Percentiles rank a stretch among this genome's conserved stretches.
phyloP scores from a whole-genome alignment of 495 filamentous ascomycete genomes.

The Parathielavia appendiculata region DNA sequence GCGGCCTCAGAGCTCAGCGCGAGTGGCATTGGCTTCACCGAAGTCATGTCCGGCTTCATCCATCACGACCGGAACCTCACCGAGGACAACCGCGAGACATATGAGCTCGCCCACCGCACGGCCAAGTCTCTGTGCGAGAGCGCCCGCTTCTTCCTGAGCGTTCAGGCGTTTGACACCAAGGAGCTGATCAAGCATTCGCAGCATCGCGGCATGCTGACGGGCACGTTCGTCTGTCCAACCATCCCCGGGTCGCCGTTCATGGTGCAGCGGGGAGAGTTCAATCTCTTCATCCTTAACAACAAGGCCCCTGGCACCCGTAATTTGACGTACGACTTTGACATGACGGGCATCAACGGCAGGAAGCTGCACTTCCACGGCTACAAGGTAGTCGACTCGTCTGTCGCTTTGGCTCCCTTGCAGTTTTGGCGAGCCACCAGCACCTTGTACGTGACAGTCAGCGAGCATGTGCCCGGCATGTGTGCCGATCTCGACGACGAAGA shows the following conservation, averaged over 20 bases:
- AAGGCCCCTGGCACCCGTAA: constrained; percentile 53
- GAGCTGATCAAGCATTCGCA: constrained; percentile 41
- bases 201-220: constrained; percentile 53
- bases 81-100: constrained; percentile 45
- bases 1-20: constrained; percentile 40
- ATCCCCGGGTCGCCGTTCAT: constrained; percentile 55
- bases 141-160: constrained; percentile 57
- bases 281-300: constrained; percentile 51
- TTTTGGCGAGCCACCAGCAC: constrained; percentile 62
- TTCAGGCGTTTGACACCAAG: constrained; percentile 49
- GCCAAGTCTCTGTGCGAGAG: constrained; percentile 49
- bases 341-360: constrained; percentile 48
- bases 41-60: constrained; percentile 60
- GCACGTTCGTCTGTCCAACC: constrained; percentile 57
- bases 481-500: constrained; percentile 36
- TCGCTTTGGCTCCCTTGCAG: constrained; percentile 47
- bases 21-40: constrained; percentile 53
- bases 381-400: constrained; percentile 57
- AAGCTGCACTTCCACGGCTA: constrained; percentile 55
- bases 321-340: constrained; percentile 57
- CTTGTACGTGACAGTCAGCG: constrained; percentile 53
- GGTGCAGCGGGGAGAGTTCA: constrained; percentile 54
- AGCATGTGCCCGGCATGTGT: constrained; percentile 28
- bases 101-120: constrained; percentile 50
- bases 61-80: constrained; percentile 48